Evolutionary conservation across 2,329 filamentous ascomycete species (phyloP), one percentile per base, ranked within the genome.

Genomic region (Penicillium sp.): DNA sequence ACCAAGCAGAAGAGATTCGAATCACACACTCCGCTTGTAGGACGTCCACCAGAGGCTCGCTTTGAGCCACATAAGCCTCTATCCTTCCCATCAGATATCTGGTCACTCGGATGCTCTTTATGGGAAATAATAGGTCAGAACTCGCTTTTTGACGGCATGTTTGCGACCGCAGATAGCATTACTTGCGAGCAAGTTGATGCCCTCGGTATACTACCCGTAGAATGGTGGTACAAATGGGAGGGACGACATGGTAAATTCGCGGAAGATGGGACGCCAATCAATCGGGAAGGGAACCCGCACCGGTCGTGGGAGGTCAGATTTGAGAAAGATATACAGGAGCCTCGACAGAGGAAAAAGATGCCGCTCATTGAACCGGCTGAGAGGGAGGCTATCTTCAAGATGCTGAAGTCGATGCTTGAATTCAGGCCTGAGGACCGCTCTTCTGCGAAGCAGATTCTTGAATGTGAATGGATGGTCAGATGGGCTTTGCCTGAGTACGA

Each of bases 91-190:
- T 66, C 68, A 1, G 69, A 73, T 34, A 69, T 72, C 15, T 73
- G 69, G 70, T 68, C 64, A n/a, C 63, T 73, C 4, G 64, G 61
- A 0, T 72, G 65, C 46, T 47, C 62, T 0, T 68, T 72, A 26
- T 73, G 64, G 57, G 53, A 52, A 31, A 60, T 73, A 12, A 56
- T 74, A 10, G 64, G 57, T 6, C 55, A 62, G n/a, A 54, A 54
- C 35, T 48, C 62, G 17, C 53, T 69, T 29, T 64, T 69, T 33
- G 62, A 61, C 49, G 60, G 55, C 3, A 58, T 61, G 22, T 48
- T 66, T 10, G 53, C 59, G 4, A 58, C 56, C 1, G 55, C 59
- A 40, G 63, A 69, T 34, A 57, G 64, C 17, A 61, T 65, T 22
- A 64, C 60, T 17, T 51, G 56, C 12, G 57, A 69, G 49, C 62